Percentiles rank a stretch among this genome's conserved stretches.
These are phyloP conservation scores for Tardiomyces digboiensis DNA, from an alignment of 1,139 yeast genomes.

Conservation along the genomic window DNA sequence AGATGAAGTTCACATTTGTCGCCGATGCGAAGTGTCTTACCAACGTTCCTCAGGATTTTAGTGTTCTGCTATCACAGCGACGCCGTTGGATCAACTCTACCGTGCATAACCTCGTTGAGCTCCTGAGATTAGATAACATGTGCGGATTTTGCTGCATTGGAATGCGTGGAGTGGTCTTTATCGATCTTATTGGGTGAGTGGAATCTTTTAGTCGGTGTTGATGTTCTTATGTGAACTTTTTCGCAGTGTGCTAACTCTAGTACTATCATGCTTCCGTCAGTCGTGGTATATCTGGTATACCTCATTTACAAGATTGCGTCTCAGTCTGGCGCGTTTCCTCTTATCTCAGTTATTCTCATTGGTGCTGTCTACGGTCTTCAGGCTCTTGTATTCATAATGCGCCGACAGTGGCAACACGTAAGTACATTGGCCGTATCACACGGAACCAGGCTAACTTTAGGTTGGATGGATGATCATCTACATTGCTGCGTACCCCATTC, in stretches of 20 bases:
- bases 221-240: too few species aligned
- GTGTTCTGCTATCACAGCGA: slow-evolving; percentile 27
- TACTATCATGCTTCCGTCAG: slow-evolving; percentile 28
- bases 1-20: slow-evolving; percentile 22
- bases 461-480: slow-evolving; percentile 32
- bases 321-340: slow-evolving; percentile 22
- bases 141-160: slow-evolving; percentile 29
- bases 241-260: slow-evolving; percentile 13
- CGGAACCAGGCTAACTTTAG: background rate
- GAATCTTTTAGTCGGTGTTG: background rate
- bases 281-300: slow-evolving; percentile 26
- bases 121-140: slow-evolving; percentile 23
- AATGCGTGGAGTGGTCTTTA: slow-evolving; percentile 28
- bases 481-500: slow-evolving; percentile 28
- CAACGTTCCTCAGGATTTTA: slow-evolving; percentile 27
- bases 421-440: background rate
- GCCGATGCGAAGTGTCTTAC: slow-evolving; percentile 28
- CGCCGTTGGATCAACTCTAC: slow-evolving; percentile 33
- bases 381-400: slow-evolving; percentile 25
- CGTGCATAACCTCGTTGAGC: slow-evolving; percentile 28
- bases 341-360: slow-evolving; percentile 26
- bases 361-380: slow-evolving; percentile 29
- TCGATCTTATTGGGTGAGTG: slow-evolving; percentile 19
- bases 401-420: slow-evolving; percentile 29
- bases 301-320: slow-evolving; percentile 26